Conservation (phyloP, 192 early-diverging fungal species). For the Gamsiella multidivaricata region DNA sequence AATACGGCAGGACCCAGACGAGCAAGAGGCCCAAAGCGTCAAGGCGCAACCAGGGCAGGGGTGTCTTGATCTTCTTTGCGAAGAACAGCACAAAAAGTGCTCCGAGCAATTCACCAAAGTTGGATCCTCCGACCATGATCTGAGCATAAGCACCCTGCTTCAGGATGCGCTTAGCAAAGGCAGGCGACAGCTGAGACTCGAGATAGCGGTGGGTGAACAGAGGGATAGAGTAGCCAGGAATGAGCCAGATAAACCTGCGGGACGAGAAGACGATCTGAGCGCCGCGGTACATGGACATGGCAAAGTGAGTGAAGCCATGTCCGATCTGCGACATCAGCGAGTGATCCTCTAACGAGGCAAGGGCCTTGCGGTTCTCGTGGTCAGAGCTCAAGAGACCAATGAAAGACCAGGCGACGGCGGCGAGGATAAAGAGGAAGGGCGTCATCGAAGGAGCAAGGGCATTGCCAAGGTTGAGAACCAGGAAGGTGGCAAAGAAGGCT, state of each 20-base stretch:
- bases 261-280: slow-evolving; percentile 60
- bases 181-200: slow-evolving; percentile 61
- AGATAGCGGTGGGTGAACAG: slow-evolving; percentile 69
- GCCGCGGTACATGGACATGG: slow-evolving; percentile 57
- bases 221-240: slow-evolving; percentile 67
- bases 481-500: slow-evolving; percentile 61
- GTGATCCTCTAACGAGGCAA: slow-evolving; percentile 3
- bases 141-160: slow-evolving; percentile 55
- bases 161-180: slow-evolving; percentile 60
- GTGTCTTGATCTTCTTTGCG: slow-evolving; percentile 60
- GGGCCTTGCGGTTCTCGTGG: slow-evolving; percentile 12
- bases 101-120: slow-evolving; percentile 69
- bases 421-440: slow-evolving; percentile 61
- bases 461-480: slow-evolving; percentile 58
- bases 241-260: slow-evolving; percentile 66
- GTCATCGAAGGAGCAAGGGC: slow-evolving; percentile 59
- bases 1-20: slow-evolving; percentile 48
- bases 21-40: slow-evolving; percentile 60
- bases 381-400: slow-evolving; percentile 47
- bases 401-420: slow-evolving; percentile 58
- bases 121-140: slow-evolving; percentile 67
- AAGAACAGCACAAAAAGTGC: slow-evolving; percentile 64
- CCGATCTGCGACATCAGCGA: slow-evolving; percentile 38
- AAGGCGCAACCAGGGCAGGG: slow-evolving; percentile 65
- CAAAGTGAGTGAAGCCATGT: slow-evolving; percentile 57